A percentile compares a stretch with the other conserved stretches of the same genome.
Conservation (phyloP, 495 filamentous ascomycete genomes). For the Eremomyces bilateralis region DNA sequence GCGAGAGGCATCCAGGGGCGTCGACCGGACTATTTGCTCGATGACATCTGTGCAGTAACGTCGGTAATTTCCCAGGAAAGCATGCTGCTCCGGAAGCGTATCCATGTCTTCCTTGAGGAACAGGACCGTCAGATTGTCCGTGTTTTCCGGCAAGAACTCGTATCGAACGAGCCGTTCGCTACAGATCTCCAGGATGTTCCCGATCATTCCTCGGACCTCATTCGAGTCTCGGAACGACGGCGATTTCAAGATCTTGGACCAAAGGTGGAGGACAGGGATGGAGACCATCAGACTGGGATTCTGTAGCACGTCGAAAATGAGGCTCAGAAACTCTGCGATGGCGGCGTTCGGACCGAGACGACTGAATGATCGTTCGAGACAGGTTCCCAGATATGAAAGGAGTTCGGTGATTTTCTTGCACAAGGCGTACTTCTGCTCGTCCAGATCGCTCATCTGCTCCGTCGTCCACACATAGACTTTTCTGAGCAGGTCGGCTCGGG, state of each 20-base stretch:
- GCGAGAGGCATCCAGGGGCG: slow-evolving; percentile 62
- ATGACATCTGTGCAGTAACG: slow-evolving; percentile 73
- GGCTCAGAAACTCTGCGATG: slow-evolving; percentile 52
- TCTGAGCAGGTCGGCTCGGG: slow-evolving; percentile 48
- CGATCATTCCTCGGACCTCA: slow-evolving; percentile 48
- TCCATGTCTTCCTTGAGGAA: slow-evolving; percentile 86
- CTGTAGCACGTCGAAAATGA: slow-evolving; percentile 58
- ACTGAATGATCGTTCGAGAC: slow-evolving; percentile 62
- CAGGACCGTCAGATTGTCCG: slow-evolving; percentile 52
- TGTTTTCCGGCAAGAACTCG: slow-evolving; percentile 62
- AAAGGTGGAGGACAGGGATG: slow-evolving; percentile 76
- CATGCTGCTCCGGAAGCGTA: slow-evolving; percentile 81
- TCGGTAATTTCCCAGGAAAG: slow-evolving; percentile 92
- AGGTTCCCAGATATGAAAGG: slow-evolving; percentile 63
- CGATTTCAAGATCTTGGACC: slow-evolving; percentile 57
- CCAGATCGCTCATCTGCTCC: slow-evolving; percentile 46
- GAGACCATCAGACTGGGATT: slow-evolving; percentile 79
- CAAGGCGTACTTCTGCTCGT: slow-evolving; percentile 79
- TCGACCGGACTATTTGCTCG: slow-evolving; percentile 57
- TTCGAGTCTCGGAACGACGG: slow-evolving; percentile 35
- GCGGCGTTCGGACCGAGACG: slow-evolving; percentile 43
- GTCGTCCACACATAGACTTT: slow-evolving; percentile 65
- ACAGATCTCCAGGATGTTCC: slow-evolving; percentile 56
- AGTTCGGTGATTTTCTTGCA: slow-evolving; percentile 89
- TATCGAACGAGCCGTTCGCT: slow-evolving; percentile 60